phyloP scores from a whole-genome alignment of 306 rosid genomes.

The Cicer arietinum region DNA sequence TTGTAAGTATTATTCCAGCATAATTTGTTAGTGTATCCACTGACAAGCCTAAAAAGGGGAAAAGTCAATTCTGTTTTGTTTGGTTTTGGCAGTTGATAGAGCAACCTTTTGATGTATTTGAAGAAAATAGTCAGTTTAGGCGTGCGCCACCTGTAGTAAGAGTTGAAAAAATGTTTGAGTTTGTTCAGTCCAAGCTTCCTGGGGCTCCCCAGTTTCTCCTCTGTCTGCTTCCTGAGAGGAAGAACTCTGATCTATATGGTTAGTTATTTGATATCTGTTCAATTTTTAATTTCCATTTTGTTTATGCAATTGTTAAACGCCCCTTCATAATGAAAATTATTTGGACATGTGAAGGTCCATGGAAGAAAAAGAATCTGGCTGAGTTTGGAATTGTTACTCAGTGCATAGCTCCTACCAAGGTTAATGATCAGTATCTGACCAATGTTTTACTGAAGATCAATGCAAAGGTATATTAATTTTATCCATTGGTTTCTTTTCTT shows the following conservation, averaged over 20 bases:
- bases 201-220: constrained; percentile 76
- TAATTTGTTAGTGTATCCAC: background rate
- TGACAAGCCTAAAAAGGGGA: background rate
- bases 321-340: constrained; percentile 6
- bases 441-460: constrained; percentile 87
- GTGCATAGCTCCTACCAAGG: constrained; percentile 80
- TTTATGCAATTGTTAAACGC: background rate
- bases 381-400: constrained; percentile 83
- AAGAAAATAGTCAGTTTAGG: constrained; percentile 64
- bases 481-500: background rate
- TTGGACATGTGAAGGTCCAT: constrained; percentile 65
- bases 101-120: constrained; percentile 62
- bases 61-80: background rate
- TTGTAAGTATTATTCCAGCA: constrained; percentile 59
- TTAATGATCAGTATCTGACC: constrained; percentile 87
- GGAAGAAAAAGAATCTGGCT: constrained; percentile 81
- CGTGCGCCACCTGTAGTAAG: constrained; percentile 82
- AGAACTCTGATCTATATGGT: constrained; percentile 95
- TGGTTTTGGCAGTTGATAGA: constrained; percentile 56
- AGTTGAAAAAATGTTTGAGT: constrained; percentile 86
- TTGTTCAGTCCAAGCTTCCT: constrained; percentile 66
- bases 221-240: constrained; percentile 89
- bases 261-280: background rate
- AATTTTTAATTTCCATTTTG: background rate
- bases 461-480: constrained; percentile 66